These are phyloP conservation scores for Pichia inconspicua DNA, from an alignment of 1,139 yeast species.

Conservation along the genomic window DNA sequence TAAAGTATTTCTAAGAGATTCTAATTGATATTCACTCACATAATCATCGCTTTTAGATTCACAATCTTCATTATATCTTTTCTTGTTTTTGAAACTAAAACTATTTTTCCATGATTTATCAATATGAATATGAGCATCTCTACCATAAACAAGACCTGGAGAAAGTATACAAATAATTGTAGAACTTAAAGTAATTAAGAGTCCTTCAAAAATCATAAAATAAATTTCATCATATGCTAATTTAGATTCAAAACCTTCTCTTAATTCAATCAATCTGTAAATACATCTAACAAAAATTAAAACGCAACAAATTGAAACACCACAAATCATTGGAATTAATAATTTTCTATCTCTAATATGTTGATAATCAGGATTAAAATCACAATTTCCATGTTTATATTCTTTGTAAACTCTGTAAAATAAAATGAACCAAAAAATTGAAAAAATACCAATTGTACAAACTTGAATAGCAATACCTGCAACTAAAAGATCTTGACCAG, in stretches of 20 bases:
- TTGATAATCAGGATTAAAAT: conserved; percentile 35
- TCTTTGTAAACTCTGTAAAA: conserved; percentile 37
- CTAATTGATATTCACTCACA: no score
- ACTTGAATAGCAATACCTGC: conserved; percentile 81
- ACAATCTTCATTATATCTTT: background rate
- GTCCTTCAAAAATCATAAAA: conserved; percentile 69
- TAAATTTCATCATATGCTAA: conserved; percentile 65
- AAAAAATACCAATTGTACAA: conserved; percentile 58
- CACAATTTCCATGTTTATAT: conserved; percentile 18
- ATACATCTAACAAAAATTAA: conserved; percentile 66
- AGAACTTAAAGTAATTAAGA: conserved; percentile 50
- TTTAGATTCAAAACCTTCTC: conserved; percentile 70
- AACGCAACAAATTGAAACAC: conserved; percentile 45
- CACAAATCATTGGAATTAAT: conserved; percentile 44
- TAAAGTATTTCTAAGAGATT: background rate
- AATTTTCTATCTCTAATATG: conserved; percentile 35
- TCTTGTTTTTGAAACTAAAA: conserved; percentile 1
- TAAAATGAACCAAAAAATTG: conserved; percentile 49
- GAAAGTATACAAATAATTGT: conserved; percentile 47
- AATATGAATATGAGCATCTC: conserved; percentile 15
- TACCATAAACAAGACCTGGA: conserved; percentile 56
- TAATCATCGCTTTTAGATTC: background rate
- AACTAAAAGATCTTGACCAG: conserved; percentile 71
- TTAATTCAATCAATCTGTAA: conserved; percentile 72
- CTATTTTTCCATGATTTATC: conserved; percentile 17